phyloP scores from a whole-genome alignment of 2,329 filamentous ascomycete species.

The Aureobasidium melanogenum region DNA sequence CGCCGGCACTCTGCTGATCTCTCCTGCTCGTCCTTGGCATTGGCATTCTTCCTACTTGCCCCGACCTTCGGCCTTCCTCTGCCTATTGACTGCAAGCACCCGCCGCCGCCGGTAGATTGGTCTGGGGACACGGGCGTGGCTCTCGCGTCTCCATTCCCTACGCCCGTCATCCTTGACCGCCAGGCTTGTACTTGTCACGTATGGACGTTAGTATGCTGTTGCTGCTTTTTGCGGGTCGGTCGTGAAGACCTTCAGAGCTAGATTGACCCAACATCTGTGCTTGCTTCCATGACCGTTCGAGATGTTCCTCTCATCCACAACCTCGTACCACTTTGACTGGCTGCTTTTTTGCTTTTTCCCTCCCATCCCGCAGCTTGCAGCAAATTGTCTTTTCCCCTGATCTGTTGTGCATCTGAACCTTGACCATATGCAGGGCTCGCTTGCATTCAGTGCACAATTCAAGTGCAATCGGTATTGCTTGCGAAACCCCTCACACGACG shows the following conservation, averaged over 20 bases:
- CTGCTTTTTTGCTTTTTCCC: constrained; percentile 4
- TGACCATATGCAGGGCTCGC: not conserved
- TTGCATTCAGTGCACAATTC: not conserved
- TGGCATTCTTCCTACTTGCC: constrained; percentile 12
- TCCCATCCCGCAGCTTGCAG: not conserved
- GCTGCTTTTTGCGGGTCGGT: constrained; percentile 5
- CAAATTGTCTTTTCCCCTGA: not conserved
- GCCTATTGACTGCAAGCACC: not conserved
- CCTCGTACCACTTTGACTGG: not conserved
- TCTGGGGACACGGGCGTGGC: not conserved
- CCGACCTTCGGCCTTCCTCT: not conserved
- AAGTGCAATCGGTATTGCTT: not conserved
- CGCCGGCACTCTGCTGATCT: constrained; percentile 7
- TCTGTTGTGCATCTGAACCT: not conserved
- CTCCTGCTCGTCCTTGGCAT: constrained; percentile 4
- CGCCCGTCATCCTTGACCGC: not conserved
- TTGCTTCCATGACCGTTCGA: constrained; percentile 6
- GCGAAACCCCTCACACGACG: constrained; percentile 4
- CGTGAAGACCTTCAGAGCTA: not conserved
- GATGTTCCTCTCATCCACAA: not conserved
- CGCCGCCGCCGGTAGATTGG: not conserved
- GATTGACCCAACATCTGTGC: constrained; percentile 2
- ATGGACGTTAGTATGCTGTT: not conserved
- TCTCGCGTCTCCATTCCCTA: constrained; percentile 1
- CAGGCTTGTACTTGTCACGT: not conserved